phyloP scores from a whole-genome alignment of 148 eudicot genomes.

The Nepenthes gracilis region DNA sequence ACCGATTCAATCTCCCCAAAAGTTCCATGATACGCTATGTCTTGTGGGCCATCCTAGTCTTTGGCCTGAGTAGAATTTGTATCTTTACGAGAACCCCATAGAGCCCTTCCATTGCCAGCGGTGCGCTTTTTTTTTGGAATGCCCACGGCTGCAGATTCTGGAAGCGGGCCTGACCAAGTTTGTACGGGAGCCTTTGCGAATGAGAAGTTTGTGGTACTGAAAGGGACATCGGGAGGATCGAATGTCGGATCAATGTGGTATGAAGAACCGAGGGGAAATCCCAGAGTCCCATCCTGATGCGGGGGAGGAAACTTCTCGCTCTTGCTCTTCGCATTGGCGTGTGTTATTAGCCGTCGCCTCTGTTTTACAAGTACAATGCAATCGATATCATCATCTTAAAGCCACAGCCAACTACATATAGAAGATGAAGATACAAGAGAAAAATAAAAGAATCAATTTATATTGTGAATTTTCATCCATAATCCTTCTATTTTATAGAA shows the following conservation, averaged over 20 bases:
- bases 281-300: slow-evolving; percentile 72
- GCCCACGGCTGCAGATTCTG: slow-evolving; percentile 32
- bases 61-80: neutral
- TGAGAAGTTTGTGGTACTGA: slow-evolving; percentile 60
- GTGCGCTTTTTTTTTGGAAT: slow-evolving; percentile 32
- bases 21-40: neutral
- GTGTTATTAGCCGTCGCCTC: slow-evolving; percentile 61
- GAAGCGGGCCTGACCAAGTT: slow-evolving; percentile 80
- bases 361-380: slow-evolving; percentile 8
- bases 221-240: slow-evolving; percentile 58
- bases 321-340: slow-evolving; percentile 74
- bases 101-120: neutral
- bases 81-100: neutral
- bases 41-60: neutral
- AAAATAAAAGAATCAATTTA: neutral
- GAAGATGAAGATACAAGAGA: neutral
- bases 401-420: neutral
- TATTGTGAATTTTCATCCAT: no score
- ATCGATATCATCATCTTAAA: neutral
- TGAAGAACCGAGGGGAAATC: slow-evolving; percentile 45
- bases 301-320: slow-evolving; percentile 91
- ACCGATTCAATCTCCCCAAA: neutral
- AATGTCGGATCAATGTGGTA: slow-evolving; percentile 37
- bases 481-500: no score
- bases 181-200: slow-evolving; percentile 43